Conservation (phyloP, 495 filamentous ascomycete genomes). For the Glutinoglossum americanum region DNA sequence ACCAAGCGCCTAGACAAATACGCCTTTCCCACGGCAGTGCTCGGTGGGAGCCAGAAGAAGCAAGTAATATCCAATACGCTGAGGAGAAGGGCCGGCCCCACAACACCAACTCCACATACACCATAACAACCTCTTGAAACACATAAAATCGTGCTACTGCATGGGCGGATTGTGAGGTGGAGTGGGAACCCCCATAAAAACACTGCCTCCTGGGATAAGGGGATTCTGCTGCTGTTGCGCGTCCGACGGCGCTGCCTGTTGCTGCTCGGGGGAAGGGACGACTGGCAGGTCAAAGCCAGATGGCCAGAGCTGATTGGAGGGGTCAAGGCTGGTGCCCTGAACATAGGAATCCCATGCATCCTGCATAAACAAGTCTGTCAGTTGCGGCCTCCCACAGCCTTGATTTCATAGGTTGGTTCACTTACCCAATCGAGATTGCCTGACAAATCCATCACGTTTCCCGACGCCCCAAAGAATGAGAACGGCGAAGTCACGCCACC, state of each 20-base stretch:
- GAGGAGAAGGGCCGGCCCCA: background rate
- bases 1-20: background rate
- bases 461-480: slow-evolving; percentile 1
- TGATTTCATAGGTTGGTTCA: background rate
- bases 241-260: slow-evolving; percentile 4
- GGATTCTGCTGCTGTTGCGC: slow-evolving; percentile 4
- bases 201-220: slow-evolving; percentile 4
- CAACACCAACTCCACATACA: background rate
- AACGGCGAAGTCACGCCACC: background rate
- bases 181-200: slow-evolving; percentile 10
- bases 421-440: slow-evolving; percentile 6
- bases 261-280: slow-evolving; percentile 6
- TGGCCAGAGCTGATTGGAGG: slow-evolving; percentile 26
- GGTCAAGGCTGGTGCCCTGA: slow-evolving; percentile 27
- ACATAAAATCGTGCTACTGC: background rate
- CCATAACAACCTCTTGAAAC: background rate
- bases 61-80: background rate
- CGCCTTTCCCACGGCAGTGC: background rate
- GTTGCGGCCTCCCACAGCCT: background rate
- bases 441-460: slow-evolving; percentile 3
- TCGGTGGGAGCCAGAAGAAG: background rate
- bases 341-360: slow-evolving; percentile 36
- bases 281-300: slow-evolving; percentile 13
- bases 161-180: slow-evolving; percentile 5
- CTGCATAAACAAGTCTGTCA: slow-evolving; percentile 12